phyloP scores from a whole-genome alignment of 2,329 filamentous ascomycete genomes.

The Fusarium albidum region DNA sequence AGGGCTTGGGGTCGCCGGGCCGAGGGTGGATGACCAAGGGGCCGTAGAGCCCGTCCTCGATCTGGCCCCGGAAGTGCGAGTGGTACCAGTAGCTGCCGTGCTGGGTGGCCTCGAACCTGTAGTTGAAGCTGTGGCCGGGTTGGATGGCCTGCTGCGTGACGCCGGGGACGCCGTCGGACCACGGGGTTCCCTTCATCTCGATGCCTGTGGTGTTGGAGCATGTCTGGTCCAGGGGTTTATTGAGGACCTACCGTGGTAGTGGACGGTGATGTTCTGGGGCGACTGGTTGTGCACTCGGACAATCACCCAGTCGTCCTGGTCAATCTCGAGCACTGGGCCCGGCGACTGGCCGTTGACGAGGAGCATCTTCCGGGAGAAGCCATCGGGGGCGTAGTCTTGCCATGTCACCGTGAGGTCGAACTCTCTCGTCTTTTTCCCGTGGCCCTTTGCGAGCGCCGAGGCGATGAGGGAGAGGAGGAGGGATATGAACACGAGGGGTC shows the following conservation, averaged over 20 bases:
- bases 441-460: conserved; percentile 4
- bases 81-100: conserved; percentile 71
- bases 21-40: conserved; percentile 59
- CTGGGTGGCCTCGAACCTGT: conserved; percentile 63
- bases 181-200: conserved; percentile 61
- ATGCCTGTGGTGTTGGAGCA: conserved; percentile 47
- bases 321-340: conserved; percentile 64
- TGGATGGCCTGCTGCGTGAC: conserved; percentile 61
- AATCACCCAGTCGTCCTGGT: conserved; percentile 59
- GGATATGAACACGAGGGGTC: conserved; percentile 8
- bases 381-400: conserved; percentile 52
- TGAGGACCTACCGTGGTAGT: conserved; percentile 57
- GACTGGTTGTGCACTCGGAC: conserved; percentile 56
- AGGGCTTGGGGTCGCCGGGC: conserved; percentile 50
- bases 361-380: conserved; percentile 53
- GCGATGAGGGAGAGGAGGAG: conserved; percentile 13
- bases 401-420: conserved; percentile 48
- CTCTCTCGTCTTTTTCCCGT: conserved; percentile 21
- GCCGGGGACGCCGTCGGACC: conserved; percentile 68
- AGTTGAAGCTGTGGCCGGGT: conserved; percentile 57
- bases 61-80: conserved; percentile 61
- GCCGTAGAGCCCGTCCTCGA: conserved; percentile 68
- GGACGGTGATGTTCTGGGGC: conserved; percentile 57
- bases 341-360: conserved; percentile 69
- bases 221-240: no score